These are phyloP conservation scores for Drosera spatulata DNA, from an alignment of 179 eudicot species.

Conservation along the genomic window DNA sequence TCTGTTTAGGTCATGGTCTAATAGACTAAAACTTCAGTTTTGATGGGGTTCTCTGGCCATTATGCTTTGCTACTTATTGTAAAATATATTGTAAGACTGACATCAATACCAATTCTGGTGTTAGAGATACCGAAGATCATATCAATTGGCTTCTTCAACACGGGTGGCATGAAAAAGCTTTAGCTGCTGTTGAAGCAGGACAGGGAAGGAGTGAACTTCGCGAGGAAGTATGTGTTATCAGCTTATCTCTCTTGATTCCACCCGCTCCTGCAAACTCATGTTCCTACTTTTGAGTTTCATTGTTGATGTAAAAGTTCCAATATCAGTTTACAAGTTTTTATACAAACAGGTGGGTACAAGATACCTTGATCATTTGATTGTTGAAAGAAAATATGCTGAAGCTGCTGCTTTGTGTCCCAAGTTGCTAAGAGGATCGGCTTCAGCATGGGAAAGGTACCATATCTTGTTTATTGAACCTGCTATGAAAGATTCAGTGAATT, in stretches of 20 bases:
- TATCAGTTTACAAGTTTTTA: slow-evolving; percentile 1
- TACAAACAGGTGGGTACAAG: slow-evolving; percentile 66
- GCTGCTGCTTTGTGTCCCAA: slow-evolving; percentile 97
- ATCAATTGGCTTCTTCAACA: slow-evolving; percentile 97
- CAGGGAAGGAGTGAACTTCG: slow-evolving; percentile 80
- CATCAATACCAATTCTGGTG: not conserved
- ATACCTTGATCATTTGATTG: slow-evolving; percentile 87
- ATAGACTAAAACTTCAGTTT: too few relatives aligned
- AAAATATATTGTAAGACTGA: not conserved
- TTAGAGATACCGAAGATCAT: slow-evolving; percentile 97
- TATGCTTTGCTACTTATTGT: too few relatives aligned
- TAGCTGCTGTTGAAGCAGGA: slow-evolving; percentile 91
- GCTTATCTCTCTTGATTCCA: not conserved
- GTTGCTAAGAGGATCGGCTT: slow-evolving; percentile 77
- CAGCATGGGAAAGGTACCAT: slow-evolving; percentile 94
- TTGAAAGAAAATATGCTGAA: slow-evolving; percentile 83
- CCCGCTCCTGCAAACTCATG: too few relatives aligned
- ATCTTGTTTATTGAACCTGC: too few relatives aligned
- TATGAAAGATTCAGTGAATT: too few relatives aligned
- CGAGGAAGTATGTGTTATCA: slow-evolving; percentile 57
- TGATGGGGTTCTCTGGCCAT: too few relatives aligned
- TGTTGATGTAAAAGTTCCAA: not conserved
- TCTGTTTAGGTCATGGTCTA: too few relatives aligned
- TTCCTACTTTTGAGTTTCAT: not conserved
- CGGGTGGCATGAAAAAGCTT: slow-evolving; percentile 93